Evolutionary conservation across 1,284 basidiomycete species (phyloP), one percentile per base, ranked within the genome.

Genomic region (Neonothopanus nambi): DNA sequence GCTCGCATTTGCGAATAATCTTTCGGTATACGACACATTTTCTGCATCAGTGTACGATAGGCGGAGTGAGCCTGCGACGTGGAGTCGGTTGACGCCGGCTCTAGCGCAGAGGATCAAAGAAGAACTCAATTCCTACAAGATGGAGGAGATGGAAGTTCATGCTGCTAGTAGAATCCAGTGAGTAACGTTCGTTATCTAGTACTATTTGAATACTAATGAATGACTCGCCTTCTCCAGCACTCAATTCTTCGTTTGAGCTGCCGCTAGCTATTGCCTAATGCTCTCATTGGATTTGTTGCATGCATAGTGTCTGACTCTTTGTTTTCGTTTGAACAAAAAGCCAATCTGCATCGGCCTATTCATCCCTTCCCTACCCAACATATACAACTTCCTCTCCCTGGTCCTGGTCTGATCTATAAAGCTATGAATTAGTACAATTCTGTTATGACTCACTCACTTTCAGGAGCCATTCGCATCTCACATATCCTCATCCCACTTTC

Each of bases 131-230:
- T 93, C 92, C 57, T 97, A 91, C 76, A 97, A 97, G 80, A 93
- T 97, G 89, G 95, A 97, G 73, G 92, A 95, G 75, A 97, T 98
- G 95, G 92, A 94, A 66, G 93, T 98, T 57, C 95, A 97, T 71
- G 87, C 89, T 59, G 76, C 87, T 45, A 93, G 91, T 71, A 84
- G 91, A 69, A 83, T 89, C 65, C 87, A 95, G 89, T 92, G 68
- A 63, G 89, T 75, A 28, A 28, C 5, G 26, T 28, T 11, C 23
- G 43, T 58, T 59, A 42, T 52, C 20, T 57, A 44, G 38, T 46
- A 57, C 18, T 39, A 36, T 54, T 21, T 23, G 30, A 38, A 5
- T 24, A 13, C 35, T 24, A 6, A 48, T 52, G n/a, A 28, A 23
- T 43, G 12, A 36, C 18, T 8, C 17, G 18, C 39, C 58, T 18